phyloP scores from a whole-genome alignment of 306 rosid species.

The Fagus sylvatica region DNA sequence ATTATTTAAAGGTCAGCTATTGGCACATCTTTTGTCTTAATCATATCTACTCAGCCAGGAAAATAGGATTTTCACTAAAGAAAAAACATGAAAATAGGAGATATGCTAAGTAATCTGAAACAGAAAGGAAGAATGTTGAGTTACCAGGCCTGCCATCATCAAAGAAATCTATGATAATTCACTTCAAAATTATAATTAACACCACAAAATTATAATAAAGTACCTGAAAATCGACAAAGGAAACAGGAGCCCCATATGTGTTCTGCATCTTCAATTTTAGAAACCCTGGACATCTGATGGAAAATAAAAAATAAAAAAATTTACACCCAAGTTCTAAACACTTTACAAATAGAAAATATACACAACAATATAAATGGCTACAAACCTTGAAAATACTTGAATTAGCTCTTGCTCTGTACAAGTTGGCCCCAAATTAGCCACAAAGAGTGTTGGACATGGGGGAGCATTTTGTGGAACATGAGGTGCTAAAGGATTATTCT shows the following conservation, averaged over 20 bases:
- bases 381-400: conserved; percentile 82
- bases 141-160: neutral
- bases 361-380: neutral
- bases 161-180: neutral
- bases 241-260: conserved; percentile 93
- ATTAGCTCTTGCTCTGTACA: conserved; percentile 83
- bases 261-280: conserved; percentile 90
- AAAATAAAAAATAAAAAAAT: conserved; percentile 10
- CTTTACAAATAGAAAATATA: conserved; percentile 11
- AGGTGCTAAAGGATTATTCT: conserved; percentile 45
- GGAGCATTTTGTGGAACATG: conserved; percentile 46
- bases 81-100: neutral
- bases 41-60: neutral
- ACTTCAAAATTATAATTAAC: neutral
- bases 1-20: neutral
- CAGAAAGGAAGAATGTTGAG: neutral
- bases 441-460: conserved; percentile 89
- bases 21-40: neutral
- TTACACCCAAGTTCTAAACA: neutral
- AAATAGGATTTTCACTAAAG: neutral
- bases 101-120: neutral
- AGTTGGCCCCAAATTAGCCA: conserved; percentile 88
- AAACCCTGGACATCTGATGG: conserved; percentile 78
- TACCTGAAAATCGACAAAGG: conserved; percentile 97
- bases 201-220: conserved; percentile 1